Base-by-base conservation (phyloP, 345 rosid species). In the Eucalyptus fibrosa region DNA sequence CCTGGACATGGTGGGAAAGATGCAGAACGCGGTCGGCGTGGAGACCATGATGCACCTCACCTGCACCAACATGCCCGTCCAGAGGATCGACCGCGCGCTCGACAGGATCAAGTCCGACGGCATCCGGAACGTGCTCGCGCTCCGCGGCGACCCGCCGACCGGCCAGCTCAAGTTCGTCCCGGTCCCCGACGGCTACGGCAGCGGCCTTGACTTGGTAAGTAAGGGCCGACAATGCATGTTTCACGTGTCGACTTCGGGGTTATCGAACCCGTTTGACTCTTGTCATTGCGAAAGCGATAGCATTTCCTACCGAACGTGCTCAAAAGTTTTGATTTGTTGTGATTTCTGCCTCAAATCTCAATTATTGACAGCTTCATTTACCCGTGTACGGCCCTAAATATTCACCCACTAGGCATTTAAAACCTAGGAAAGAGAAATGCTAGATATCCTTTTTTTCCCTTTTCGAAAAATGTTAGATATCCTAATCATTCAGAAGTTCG, bases 1-100 rank as follows among this genome's bases (percentile, higher is more conserved):
- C 14, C 94, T 98, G 16, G 98, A 98, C 86, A 96, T 97, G 91
- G 98, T 97, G 87, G 95, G 94, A 69, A 92, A 90, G 96, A 98
- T 98, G 99, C 99, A 98, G 96, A 98, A 97, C 91, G 93, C 90
- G 28, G 90, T 97, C 88, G 96, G 99, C 90, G 99, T 98, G 3
- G 99, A 98, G 96, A 94, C 98, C 28, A 97, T 98, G 99, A 97
- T 98, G 99, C 99, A 98, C 89, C 97, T 98, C 87, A 95, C 99
- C 67, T 98, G 99, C 89, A 97, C 99, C 53, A 96, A 98, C 91
- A 98, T 98, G 99, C 99, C 99, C 4, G 93, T 98, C 3, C 96
- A 96, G 91, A 95, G 95, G 96, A 97, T 98, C 88, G 99, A 98
- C 45, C 97, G 96, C 81, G 99, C 99, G 5, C 98, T 98, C 82